Conservation (phyloP, 495 filamentous ascomycete species). For the Lophiostoma macrostomum region DNA sequence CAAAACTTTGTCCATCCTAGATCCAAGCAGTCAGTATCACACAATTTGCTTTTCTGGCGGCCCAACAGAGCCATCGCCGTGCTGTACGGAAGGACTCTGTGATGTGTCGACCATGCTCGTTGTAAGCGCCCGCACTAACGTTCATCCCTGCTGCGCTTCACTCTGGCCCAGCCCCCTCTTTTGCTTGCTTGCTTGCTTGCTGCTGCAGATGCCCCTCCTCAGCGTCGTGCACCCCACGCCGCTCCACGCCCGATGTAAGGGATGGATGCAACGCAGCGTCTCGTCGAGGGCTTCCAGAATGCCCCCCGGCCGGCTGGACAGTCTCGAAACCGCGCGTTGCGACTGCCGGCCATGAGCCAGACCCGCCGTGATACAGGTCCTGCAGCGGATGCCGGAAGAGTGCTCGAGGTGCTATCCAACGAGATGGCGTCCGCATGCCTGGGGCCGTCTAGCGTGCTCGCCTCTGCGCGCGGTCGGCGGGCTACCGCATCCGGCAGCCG, state of each 20-base stretch:
- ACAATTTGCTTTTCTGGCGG: constrained; percentile 15
- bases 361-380: not conserved
- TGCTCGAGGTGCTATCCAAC: not conserved
- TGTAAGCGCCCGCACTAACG: constrained; percentile 29
- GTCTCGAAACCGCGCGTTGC: not conserved
- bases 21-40: constrained; percentile 8
- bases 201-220: not conserved
- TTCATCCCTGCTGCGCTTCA: constrained; percentile 24
- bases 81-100: not conserved
- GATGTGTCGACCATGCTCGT: constrained; percentile 4
- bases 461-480: constrained; percentile 5
- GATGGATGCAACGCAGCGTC: constrained; percentile 15
- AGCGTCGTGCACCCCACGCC: not conserved
- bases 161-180: not conserved
- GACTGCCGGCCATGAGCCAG: not conserved
- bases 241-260: not conserved
- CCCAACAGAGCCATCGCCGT: not conserved
- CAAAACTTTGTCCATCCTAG: not conserved
- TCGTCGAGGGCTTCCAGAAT: constrained; percentile 10
- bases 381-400: constrained; percentile 2
- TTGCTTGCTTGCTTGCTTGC: constrained; percentile 10
- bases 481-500: constrained; percentile 10
- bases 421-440: no score
- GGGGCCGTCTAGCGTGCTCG: no score
- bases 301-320: not conserved